Evolutionary conservation across 2,329 filamentous ascomycete genomes (phyloP), one percentile per base, ranked within the genome.

Genomic region (Diaporthe destruens): DNA sequence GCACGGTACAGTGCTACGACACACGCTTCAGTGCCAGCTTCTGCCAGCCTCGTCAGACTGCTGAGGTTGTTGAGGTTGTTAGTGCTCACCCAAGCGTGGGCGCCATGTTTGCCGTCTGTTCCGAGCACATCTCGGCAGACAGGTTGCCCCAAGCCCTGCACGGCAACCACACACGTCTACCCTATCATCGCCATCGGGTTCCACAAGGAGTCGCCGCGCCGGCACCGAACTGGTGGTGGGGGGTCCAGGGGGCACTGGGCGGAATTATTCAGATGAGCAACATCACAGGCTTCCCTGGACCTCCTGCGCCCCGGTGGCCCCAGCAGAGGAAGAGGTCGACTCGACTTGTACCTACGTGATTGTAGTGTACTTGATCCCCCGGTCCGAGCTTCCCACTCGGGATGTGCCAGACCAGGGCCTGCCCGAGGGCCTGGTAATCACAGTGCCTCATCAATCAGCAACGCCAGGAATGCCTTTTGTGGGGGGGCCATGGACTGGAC

Each of bases 391-490:
- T 51, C 16, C 49, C 39, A 63, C 47, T 23, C 49, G 56, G 20
- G 2, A 1, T 25, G 42, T 44, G 44, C 18, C 39, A 18, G 49
- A 56, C 61, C 53, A 69, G 44, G 66, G 53, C 29, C 8, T 57
- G 53, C 34, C 39, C 66, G 71, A 69, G 56, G 29, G 25, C 32
- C 56, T 72, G 71, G 55, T 72, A 70, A 56, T 72, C 51, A 56
- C 39, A 68, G 23, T 61, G n/a, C 32, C 47, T 61, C 69, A 51
- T 55, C 61, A 61, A 49, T 67, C 59, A 71, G 18, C 42, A n/a
- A 14, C 47, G 49, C 20, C 23, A 29, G 55, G 44, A 65, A 51
- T n/a, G 29, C 44, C 54, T 32, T 25, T 18, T 65, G 47, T 66
- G 59, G 61, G 59, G 53, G 54, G 44, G 55, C 29, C 39, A 36